Percentiles rank a stretch among this genome's conserved stretches.
Conservation (phyloP, 2,329 filamentous ascomycete genomes). For the Hypoxylon sp. region DNA sequence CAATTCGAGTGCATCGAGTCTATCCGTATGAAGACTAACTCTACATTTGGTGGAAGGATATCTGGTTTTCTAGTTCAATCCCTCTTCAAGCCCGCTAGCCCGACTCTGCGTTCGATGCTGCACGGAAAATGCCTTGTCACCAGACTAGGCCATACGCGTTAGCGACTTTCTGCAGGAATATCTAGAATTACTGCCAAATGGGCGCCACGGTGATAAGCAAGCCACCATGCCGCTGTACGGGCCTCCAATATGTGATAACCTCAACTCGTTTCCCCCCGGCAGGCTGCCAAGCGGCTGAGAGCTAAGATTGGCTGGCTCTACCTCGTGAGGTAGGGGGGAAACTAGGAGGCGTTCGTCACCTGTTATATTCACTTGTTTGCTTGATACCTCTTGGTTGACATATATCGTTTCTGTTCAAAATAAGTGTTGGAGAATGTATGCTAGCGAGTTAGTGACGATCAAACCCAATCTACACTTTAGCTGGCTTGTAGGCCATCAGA, state of each 20-base stretch:
- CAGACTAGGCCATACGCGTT: conserved; percentile 14
- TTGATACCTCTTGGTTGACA: conserved; percentile 19
- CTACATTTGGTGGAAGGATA: background rate
- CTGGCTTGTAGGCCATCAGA: conserved; percentile 7
- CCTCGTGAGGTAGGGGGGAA: conserved; percentile 9
- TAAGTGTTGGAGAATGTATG: conserved; percentile 11
- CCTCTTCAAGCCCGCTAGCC: background rate
- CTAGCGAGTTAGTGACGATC: background rate
- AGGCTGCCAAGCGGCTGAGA: conserved; percentile 21
- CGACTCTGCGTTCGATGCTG: background rate
- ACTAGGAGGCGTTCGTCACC: conserved; percentile 7
- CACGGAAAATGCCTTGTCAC: conserved; percentile 8
- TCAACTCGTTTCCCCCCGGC: conserved; percentile 6
- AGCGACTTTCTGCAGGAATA: conserved; percentile 23
- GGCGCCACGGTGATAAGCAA: conserved; percentile 28
- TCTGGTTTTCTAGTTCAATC: background rate
- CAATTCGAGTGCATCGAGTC: conserved; percentile 5
- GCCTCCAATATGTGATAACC: conserved; percentile 22
- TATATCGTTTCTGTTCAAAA: conserved; percentile 3
- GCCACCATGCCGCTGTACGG: conserved; percentile 17
- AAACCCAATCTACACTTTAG: background rate
- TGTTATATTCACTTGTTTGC: background rate
- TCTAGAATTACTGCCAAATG: conserved; percentile 11
- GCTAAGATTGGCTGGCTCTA: conserved; percentile 19
- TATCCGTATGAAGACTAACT: conserved; percentile 13